Evolutionary conservation across 192 early-diverging fungal species (phyloP).

Genomic region (Podila epicladia): DNA sequence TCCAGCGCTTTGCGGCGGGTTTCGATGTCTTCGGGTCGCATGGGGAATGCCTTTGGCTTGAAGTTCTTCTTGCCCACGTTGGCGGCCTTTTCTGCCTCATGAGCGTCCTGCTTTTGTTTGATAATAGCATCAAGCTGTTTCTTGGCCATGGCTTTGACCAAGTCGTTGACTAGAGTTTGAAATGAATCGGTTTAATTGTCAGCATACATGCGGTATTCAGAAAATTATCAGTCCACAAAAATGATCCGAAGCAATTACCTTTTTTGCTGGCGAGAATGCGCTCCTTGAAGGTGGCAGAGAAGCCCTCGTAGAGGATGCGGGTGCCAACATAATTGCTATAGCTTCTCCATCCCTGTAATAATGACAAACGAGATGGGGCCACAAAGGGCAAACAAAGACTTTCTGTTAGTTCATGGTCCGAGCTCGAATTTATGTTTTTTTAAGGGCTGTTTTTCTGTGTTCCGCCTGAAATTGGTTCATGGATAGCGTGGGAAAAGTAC

Average conservation of each 20-base stretch:
- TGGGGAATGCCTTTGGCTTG: conserved; percentile 43
- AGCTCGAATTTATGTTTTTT: background rate
- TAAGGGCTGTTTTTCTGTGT: too few relatives aligned
- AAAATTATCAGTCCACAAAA: background rate
- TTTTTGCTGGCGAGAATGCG: conserved; percentile 62
- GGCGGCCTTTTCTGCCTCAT: conserved; percentile 51
- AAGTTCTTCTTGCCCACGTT: conserved; percentile 50
- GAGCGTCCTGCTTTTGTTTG: conserved; percentile 39
- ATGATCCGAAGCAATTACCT: conserved; percentile 52
- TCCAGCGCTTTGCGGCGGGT: conserved; percentile 48
- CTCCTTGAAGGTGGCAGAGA: conserved; percentile 69
- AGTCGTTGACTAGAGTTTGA: conserved; percentile 8
- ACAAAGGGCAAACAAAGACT: background rate
- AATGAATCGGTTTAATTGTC: background rate
- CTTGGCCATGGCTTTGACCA: conserved; percentile 41
- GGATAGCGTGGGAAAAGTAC: too few relatives aligned
- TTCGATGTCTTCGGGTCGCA: conserved; percentile 41
- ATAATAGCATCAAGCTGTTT: conserved; percentile 37
- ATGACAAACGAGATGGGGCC: background rate
- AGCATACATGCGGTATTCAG: background rate
- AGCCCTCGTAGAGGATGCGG: conserved; percentile 74
- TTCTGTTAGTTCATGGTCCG: background rate
- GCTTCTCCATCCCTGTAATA: conserved; percentile 78
- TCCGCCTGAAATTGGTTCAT: too few relatives aligned
- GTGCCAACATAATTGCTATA: conserved; percentile 81